These are phyloP conservation scores for Ceriops decandra DNA, from an alignment of 345 rosid genomes.

Conservation along the genomic window DNA sequence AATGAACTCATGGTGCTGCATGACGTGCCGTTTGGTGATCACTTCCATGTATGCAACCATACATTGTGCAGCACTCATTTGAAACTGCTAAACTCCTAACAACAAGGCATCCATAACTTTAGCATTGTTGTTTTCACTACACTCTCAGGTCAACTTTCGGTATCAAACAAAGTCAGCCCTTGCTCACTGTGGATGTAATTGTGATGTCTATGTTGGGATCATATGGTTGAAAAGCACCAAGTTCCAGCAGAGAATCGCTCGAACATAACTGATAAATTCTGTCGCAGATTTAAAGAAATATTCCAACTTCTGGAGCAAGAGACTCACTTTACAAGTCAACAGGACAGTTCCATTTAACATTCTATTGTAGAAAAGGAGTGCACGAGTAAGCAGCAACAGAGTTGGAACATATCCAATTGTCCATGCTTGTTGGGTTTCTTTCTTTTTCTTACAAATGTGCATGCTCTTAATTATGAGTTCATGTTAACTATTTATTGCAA, in stretches of 20 bases:
- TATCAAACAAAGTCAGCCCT: conserved; percentile 47
- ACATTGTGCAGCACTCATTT: neutral
- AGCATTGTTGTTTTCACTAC: neutral
- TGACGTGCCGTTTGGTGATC: conserved; percentile 61
- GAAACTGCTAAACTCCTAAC: neutral
- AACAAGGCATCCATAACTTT: no score
- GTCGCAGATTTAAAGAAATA: conserved; percentile 46
- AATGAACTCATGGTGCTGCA: conserved; percentile 63
- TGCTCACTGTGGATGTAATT: conserved; percentile 50
- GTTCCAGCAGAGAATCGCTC: conserved; percentile 67
- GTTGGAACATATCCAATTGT: no score
- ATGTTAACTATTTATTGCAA: no score
- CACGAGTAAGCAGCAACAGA: no score
- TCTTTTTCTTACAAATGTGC: no score
- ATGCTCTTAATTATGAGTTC: no score
- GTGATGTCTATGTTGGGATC: conserved; percentile 50
- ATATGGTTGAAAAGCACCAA: conserved; percentile 65
- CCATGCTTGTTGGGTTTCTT: no score
- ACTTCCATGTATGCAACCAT: conserved; percentile 45
- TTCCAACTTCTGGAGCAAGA: conserved; percentile 57
- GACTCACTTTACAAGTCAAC: conserved; percentile 29
- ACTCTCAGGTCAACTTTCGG: conserved; percentile 50
- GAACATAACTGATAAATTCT: conserved; percentile 55
- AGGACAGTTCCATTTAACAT: conserved; percentile 4
- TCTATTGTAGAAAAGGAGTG: neutral